Base-by-base conservation (phyloP, 371 early-diverging fungal genomes). In the Rhizopus microsporus region DNA sequence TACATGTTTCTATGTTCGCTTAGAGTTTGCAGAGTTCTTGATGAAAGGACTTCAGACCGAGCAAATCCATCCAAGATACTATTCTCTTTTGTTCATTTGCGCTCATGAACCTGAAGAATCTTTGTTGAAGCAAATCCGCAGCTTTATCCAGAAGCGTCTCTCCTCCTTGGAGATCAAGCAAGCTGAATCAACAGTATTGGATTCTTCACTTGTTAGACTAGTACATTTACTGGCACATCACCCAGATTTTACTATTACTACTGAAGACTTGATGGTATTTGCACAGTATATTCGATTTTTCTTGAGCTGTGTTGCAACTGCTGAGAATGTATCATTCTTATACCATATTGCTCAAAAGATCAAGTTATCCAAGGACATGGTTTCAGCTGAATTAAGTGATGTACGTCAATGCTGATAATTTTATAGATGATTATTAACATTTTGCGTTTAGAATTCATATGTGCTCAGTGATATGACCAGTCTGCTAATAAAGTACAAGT, bases 201-300 rank as follows among this genome's bases (percentile, higher is more conserved):
- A 94, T 59, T 69, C 84, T 56, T 75, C 87, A 4, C 67, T 94
- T 30, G 80, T 85, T 4, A 83, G 84, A 4, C 62, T 94, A 33
- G 65, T 95, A 8, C 90, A 94, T 48, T 63, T 92, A n/a, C 69
- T 96, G 34, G 89, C 96, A 0, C 89, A 92, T 60, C 96, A 96
- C 62, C 94, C 96, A 1, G 98, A 98, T 66, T 94, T 92, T 71
- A 79, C 83, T 3, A 62, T 65, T 9, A 72, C 85, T 31, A 46
- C 61, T 1, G 79, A 83, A 1, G 84, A 86, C 57, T 81, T 95
- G 15, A 68, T 71, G 16, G 30, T 63, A 0, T 70, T 74, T 56
- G 43, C 67, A 3, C 68, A 59, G 9, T 97, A 96, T 68, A 77
- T 97, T 34, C 87, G 92, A 48, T 95, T 93, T 65, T 96, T 82